Conservation (phyloP, 352 stramenopile genomes). For the Globisporangium alternatum region DNA sequence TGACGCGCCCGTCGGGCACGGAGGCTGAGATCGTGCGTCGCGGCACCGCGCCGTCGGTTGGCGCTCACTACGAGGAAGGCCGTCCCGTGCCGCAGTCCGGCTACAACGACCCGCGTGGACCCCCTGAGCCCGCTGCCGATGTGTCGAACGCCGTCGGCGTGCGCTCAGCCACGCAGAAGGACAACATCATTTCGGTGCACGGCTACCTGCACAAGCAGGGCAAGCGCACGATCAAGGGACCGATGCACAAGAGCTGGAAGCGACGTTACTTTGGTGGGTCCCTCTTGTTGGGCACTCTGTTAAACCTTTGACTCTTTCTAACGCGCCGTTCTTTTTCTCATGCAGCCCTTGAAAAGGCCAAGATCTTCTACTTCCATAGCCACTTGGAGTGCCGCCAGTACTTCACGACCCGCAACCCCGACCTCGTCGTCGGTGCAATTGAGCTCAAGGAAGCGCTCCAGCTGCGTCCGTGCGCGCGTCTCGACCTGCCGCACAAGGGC, state of each 20-base stretch:
- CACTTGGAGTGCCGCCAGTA: constrained; percentile 85
- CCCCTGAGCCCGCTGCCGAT: too few species aligned
- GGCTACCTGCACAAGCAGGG: constrained; percentile 90
- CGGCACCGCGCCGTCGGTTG: constrained; percentile 7
- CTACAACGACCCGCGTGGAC: constrained; percentile 15
- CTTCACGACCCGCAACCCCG: constrained; percentile 80
- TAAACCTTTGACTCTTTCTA: not conserved
- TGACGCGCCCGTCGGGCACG: constrained; percentile 33
- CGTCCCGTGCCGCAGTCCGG: constrained; percentile 23
- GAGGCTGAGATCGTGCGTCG: constrained; percentile 64
- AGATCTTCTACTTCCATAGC: constrained; percentile 89
- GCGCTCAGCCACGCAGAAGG: constrained; percentile 22
- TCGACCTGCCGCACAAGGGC: constrained; percentile 79
- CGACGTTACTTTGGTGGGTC: constrained; percentile 68
- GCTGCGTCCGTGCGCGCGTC: constrained; percentile 69
- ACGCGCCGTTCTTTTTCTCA: not conserved
- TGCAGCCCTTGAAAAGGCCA: constrained; percentile 71
- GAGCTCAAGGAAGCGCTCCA: constrained; percentile 87
- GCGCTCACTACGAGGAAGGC: constrained; percentile 18
- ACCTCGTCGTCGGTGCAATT: constrained; percentile 76
- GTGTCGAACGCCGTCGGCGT: not conserved
- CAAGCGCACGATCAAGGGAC: constrained; percentile 84
- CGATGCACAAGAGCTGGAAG: constrained; percentile 87
- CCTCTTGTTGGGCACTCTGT: too few species aligned
- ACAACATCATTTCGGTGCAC: constrained; percentile 88